phyloP scores from a whole-genome alignment of 352 stramenopile genomes.

The Globisporangium mamillatum region DNA sequence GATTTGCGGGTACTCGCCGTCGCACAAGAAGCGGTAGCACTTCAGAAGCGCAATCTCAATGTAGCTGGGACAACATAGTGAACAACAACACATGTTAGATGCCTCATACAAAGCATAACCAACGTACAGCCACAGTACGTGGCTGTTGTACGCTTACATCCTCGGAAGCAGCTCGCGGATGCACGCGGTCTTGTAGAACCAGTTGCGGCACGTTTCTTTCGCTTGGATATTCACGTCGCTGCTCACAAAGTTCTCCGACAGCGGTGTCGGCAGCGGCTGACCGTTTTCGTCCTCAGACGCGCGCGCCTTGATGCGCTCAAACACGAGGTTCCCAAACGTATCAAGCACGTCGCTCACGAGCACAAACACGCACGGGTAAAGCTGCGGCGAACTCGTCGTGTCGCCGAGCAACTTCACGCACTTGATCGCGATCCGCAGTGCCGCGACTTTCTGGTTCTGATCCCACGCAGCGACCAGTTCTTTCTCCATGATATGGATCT shows the following conservation, averaged over 20 bases:
- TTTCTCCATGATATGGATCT: conserved; percentile 75
- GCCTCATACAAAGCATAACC: not conserved
- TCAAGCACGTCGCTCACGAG: conserved; percentile 87
- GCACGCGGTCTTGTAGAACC: conserved; percentile 94
- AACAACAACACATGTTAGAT: not conserved
- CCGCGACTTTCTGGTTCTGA: conserved; percentile 84
- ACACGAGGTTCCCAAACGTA: conserved; percentile 85
- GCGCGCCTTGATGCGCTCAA: conserved; percentile 67
- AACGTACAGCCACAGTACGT: not conserved
- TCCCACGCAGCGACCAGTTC: conserved; percentile 71
- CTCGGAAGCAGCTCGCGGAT: conserved; percentile 90
- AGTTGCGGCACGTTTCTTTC: conserved; percentile 91
- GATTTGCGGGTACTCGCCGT: conserved; percentile 87
- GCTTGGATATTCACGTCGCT: conserved; percentile 84
- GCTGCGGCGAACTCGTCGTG: conserved; percentile 60
- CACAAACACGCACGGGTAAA: conserved; percentile 90
- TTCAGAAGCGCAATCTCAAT: conserved; percentile 87
- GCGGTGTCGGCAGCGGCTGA: conserved; percentile 43
- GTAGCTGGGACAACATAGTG: conserved; percentile 36
- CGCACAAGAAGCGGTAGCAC: conserved; percentile 89
- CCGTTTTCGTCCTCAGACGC: conserved; percentile 60
- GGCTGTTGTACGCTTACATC: conserved; percentile 47
- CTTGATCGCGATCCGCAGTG: conserved; percentile 90
- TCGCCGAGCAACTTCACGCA: conserved; percentile 87
- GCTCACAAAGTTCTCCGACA: conserved; percentile 70